Evolutionary conservation across 768 basidiomycete species (phyloP), one percentile per base, ranked within the genome.

Genomic region (Udeniomyces megalosporus): DNA sequence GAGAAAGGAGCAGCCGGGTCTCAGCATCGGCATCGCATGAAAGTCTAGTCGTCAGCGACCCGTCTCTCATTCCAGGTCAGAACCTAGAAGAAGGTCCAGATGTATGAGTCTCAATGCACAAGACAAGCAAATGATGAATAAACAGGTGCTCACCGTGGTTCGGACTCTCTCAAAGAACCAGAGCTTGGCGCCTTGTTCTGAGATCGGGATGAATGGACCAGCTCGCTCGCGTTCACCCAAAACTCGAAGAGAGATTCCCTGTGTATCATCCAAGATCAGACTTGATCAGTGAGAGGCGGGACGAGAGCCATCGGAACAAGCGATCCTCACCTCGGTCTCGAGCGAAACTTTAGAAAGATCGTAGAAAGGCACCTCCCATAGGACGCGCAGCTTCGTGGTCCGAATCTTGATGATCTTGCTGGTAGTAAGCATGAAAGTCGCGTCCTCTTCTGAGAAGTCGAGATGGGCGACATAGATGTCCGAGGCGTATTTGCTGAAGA

Each of bases 381-480:
- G 83, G 4, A 93, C 80, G 35, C 81, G 81, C 42, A 97, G 80
- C 70, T 81, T 88, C 71, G 81, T 84, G 12, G 88, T 84, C 80
- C 84, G 84, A 72, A 96, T 88, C 12, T 84, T 83, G 31, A 96
- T 72, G 38, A 96, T 80, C 50, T 84, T 80, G 4, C 81, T 79
- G 42, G 83, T 80, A 11, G 92, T 96, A 66, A 97, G 65, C 48
- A 77, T 72, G 26, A 74, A 71, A 42, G 75, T 73, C 34, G 75
- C 84, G 74, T 93, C 89, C 55, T 83, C 82, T 0, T 83, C 86
- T 47, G 84, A 81, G 26, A 84, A 77, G 71, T 86, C 83, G 65
- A 93, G 84, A 69, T 97, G 93, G 4, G 92, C 93, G 54, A 96
- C 84, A 70, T 96, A 96, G 31, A 76, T 76, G 69, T 96, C 91